Evolutionary conservation across 768 basidiomycete species (phyloP), one percentile per base, ranked within the genome.

Genomic region (Hysterangium stoloniferum): DNA sequence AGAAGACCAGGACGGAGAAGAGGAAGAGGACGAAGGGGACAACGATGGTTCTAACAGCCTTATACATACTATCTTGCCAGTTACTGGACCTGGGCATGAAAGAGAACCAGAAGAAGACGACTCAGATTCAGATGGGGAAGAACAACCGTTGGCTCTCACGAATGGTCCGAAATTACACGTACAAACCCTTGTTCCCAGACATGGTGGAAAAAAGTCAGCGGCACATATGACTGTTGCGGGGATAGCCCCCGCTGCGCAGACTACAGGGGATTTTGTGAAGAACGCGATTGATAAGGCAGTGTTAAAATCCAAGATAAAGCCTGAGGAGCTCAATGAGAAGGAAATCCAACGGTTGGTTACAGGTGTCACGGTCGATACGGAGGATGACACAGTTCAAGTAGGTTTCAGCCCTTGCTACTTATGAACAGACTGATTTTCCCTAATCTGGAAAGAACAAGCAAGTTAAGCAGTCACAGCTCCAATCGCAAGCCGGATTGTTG

Each of bases 261-360:
- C 63, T 1, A 72, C 63, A 4, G 62, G 66, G 17, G 62, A 72
- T 38, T 65, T 65, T 62, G 27, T 60, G 66, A 66, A 70, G 53
- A 67, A 68, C 1, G 67, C 66, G 24, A 44, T 62, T 15, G 77
- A 78, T 49, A 77, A 76, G 19, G 58, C 66, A 3, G 74, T 73
- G 45, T 69, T 72, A 20, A 76, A 74, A 19, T 52, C 74, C 5
- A 75, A 73, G 56, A 69, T 86, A 54, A 88, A 86, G 32, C 49
- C 49, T 11, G 49, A 51, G 13, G 49, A 79, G 62, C 77, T 90
- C 75, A 84, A 88, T 43, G 86, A 86, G 58, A 73, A 75, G 27
- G 86, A 90, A 61, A 66, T 91, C 15, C 79, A 77, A 41, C 77
- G 88, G 34, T 72, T 94, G 47, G 84, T 83, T 13, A 86, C 84